Percentiles rank a stretch among this genome's conserved stretches.
These are phyloP conservation scores for Alternaria sp. DNA, from an alignment of 2,329 filamentous ascomycete species.

Conservation along the genomic window DNA sequence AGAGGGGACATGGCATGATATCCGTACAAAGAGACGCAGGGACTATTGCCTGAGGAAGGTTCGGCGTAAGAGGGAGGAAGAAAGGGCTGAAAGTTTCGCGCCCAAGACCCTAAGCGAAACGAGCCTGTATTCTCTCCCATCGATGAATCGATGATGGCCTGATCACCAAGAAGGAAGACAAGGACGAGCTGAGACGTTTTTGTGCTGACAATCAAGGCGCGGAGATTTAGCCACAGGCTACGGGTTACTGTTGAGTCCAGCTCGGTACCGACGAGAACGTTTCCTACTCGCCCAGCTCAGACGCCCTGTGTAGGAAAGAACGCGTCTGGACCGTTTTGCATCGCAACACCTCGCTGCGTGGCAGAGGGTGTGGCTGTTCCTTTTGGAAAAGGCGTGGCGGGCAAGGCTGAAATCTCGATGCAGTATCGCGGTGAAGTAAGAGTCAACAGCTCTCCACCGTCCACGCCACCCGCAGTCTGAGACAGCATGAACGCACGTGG, in stretches of 20 bases:
- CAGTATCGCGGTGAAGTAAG: background rate
- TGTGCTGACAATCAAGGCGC: background rate
- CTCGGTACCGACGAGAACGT: background rate
- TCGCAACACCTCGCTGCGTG: background rate
- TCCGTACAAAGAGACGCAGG: background rate
- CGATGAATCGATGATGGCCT: background rate
- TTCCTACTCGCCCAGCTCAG: background rate
- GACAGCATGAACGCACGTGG: background rate
- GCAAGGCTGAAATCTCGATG: background rate
- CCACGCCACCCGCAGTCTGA: background rate
- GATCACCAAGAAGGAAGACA: background rate
- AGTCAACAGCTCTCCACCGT: background rate
- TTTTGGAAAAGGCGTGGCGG: background rate
- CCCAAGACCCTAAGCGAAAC: background rate
- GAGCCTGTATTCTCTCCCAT: background rate
- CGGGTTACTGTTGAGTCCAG: background rate
- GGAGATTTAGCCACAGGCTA: background rate
- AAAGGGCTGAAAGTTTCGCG: background rate
- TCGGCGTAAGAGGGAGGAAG: background rate
- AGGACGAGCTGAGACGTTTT: background rate
- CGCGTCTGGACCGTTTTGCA: background rate
- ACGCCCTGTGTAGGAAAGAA: background rate
- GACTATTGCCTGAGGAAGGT: background rate
- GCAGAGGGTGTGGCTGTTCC: background rate
- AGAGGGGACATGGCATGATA: background rate